Base-by-base conservation (phyloP, 2,329 filamentous ascomycete species). In the Colletotrichum filicis region DNA sequence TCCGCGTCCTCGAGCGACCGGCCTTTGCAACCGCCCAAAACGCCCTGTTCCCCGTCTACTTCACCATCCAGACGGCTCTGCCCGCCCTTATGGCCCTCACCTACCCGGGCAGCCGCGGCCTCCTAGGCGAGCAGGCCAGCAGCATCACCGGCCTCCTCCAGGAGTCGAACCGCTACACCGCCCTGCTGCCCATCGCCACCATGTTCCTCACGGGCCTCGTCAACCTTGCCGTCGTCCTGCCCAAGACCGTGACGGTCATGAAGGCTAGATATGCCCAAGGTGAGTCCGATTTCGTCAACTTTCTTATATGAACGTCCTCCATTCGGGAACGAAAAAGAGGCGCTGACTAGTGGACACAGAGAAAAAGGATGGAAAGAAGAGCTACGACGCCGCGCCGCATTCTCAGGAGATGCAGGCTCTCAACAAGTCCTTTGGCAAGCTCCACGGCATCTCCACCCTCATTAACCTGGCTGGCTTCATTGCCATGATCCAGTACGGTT, bases 361-460 rank as follows among this genome's bases (percentile, higher is more conserved):
- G 87, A 95, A 93, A 74, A 91, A 92, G 78, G 96, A 98, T 80
- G 95, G 95, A 67, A 98, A 97, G 88, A 94, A 93, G 80, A 94
- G 92, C 82, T 94, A 93, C 79, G 95, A 97, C 75, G 85, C 90
- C 65, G 89, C 92, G 1, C 94, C 95, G 52, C 94, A 97, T 79
- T 97, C 93, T 5, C 87, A 92, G 77, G 94, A 96, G 85, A 98
- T 98, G 95, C 83, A 90, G 77, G 87, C 87, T 9, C 82, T 97
- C 77, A 97, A 96, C 86, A 93, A 91, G 84, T 87, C 87, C 75
- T 98, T 98, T 82, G 91, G 90, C 19, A 89, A 89, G 74, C 83
- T 98, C 70, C 97, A 99, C 82, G 94, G 95, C 6, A 84, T 94
- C 60, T 97, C 94, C 8, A 93, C 93, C 32, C 82, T 97, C 74